phyloP scores from a whole-genome alignment of 208 protist species.

The Phytomonas sp. region DNA sequence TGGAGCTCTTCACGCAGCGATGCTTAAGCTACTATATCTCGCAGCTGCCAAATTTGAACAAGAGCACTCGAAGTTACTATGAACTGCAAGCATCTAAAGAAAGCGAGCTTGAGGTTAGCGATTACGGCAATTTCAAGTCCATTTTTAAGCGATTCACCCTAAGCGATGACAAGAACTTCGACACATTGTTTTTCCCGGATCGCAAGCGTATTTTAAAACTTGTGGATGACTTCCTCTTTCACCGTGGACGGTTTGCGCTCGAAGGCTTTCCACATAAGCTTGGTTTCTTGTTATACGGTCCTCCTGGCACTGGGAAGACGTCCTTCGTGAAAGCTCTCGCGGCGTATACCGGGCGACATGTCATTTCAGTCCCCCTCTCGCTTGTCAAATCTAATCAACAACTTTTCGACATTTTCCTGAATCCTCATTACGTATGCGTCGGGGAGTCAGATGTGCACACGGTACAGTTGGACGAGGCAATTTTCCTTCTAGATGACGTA shows the following conservation, averaged over 20 bases:
- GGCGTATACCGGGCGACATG: slow-evolving; percentile 95
- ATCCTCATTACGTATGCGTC: slow-evolving; percentile 34
- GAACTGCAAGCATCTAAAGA: slow-evolving; percentile 35
- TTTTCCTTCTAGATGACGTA: slow-evolving; percentile 83
- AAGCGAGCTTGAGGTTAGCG: neutral
- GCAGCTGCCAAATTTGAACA: slow-evolving; percentile 29
- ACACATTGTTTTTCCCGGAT: slow-evolving; percentile 84
- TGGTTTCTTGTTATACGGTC: slow-evolving; percentile 98
- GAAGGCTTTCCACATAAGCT: slow-evolving; percentile 84
- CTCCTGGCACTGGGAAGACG: slow-evolving; percentile 95
- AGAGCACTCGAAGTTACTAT: slow-evolving; percentile 23
- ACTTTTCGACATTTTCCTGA: slow-evolving; percentile 86
- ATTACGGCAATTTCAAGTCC: neutral
- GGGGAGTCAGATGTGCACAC: slow-evolving; percentile 42
- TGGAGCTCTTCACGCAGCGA: slow-evolving; percentile 32
- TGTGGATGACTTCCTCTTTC: slow-evolving; percentile 69
- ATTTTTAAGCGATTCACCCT: slow-evolving; percentile 71
- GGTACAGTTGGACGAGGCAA: slow-evolving; percentile 64
- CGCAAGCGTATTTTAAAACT: slow-evolving; percentile 54
- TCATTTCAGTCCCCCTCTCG: slow-evolving; percentile 65
- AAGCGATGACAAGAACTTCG: slow-evolving; percentile 66
- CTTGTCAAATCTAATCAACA: slow-evolving; percentile 82
- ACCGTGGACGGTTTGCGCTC: slow-evolving; percentile 67
- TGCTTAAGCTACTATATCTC: slow-evolving; percentile 31
- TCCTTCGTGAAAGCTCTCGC: slow-evolving; percentile 98